phyloP scores from a whole-genome alignment of 2,329 filamentous ascomycete genomes.

The Aspergillus oerlinghausenensis region DNA sequence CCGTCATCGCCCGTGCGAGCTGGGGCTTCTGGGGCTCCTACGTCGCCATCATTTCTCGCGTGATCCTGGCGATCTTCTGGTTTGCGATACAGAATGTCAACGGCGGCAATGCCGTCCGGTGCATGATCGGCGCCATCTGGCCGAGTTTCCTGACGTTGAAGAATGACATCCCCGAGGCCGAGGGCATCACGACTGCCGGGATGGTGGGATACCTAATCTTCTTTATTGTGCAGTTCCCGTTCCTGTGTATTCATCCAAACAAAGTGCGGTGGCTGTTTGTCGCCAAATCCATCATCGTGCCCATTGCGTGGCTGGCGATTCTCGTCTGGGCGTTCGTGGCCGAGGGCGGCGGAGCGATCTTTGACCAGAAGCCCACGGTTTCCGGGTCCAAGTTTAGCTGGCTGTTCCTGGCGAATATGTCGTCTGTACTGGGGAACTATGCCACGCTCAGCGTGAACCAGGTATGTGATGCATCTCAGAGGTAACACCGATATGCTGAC shows the following conservation, averaged over 20 bases:
- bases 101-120: constrained; percentile 51
- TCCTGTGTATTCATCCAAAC: constrained; percentile 42
- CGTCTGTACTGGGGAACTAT: constrained; percentile 48
- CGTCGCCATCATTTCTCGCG: constrained; percentile 50
- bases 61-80: constrained; percentile 57
- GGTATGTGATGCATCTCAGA: constrained; percentile 11
- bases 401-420: constrained; percentile 50
- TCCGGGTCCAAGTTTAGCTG: constrained; percentile 50
- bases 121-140: constrained; percentile 53
- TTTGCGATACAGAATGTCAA: constrained; percentile 64
- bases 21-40: constrained; percentile 58
- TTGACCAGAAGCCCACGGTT: constrained; percentile 43
- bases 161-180: constrained; percentile 36
- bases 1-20: constrained; percentile 51
- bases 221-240: constrained; percentile 43
- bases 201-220: constrained; percentile 45
- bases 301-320: constrained; percentile 58
- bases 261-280: constrained; percentile 36
- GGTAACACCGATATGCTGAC: neutral
- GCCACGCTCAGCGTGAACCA: constrained; percentile 51
- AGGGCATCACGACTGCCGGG: constrained; percentile 44
- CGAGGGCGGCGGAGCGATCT: constrained; percentile 49
- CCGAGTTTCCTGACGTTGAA: constrained; percentile 35
- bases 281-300: constrained; percentile 44
- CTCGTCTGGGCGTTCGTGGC: constrained; percentile 59